Conservation (phyloP, 805 yeast genomes). For the Nakazawaea ernobii region DNA sequence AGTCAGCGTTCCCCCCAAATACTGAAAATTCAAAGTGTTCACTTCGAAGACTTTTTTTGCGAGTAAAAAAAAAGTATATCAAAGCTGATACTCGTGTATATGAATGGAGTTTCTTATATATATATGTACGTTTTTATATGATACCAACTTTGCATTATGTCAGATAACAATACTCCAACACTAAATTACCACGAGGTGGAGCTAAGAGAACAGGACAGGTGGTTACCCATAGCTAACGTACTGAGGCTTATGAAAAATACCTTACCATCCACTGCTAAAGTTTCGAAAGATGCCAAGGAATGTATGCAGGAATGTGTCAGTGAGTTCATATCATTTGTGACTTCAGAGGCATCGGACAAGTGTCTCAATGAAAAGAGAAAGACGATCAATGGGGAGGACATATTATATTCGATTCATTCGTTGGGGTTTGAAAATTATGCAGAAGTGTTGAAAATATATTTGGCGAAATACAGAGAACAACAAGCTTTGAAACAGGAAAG, state of each 20-base stretch:
- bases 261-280: slow-evolving; percentile 66
- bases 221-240: slow-evolving; percentile 60
- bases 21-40: too few species aligned
- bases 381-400: slow-evolving; percentile 67
- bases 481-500: slow-evolving; percentile 69
- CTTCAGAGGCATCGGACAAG: slow-evolving; percentile 60
- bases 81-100: not conserved
- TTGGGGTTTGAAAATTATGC: slow-evolving; percentile 68
- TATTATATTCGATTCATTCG: slow-evolving; percentile 55
- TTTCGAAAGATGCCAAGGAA: slow-evolving; percentile 75
- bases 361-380: slow-evolving; percentile 61
- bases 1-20: too few species aligned
- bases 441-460: slow-evolving; percentile 60
- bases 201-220: slow-evolving; percentile 53
- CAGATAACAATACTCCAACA: slow-evolving; percentile 1
- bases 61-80: too few species aligned
- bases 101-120: not conserved
- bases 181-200: slow-evolving; percentile 32
- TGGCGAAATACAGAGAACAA: slow-evolving; percentile 67
- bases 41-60: too few species aligned
- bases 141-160: not conserved
- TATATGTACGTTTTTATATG: too few species aligned
- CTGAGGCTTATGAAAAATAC: slow-evolving; percentile 76
- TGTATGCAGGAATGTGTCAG: slow-evolving; percentile 69
- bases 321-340: slow-evolving; percentile 63